Evolutionary conservation across 169 alveolate genomes (phyloP).

Genomic region (Cystoisospora suis): DNA sequence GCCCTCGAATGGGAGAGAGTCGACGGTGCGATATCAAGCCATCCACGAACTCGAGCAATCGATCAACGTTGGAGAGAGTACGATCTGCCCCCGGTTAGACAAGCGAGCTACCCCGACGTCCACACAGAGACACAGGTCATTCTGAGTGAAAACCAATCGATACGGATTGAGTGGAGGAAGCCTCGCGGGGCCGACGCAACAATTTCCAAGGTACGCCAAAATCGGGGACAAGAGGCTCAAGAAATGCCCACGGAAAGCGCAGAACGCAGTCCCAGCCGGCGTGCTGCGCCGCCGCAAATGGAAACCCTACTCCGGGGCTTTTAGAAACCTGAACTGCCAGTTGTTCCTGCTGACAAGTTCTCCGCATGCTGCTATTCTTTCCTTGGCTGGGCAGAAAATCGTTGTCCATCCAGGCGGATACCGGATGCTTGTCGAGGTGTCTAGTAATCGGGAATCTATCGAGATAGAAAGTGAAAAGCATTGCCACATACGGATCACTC

Average conservation of each 20-base stretch:
- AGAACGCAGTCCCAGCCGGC: too few relatives aligned
- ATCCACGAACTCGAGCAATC: not conserved
- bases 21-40: not conserved
- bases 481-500: not conserved
- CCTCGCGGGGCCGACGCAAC: too few relatives aligned
- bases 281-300: too few relatives aligned
- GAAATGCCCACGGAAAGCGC: too few relatives aligned
- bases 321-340: too few relatives aligned
- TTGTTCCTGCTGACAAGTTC: too few relatives aligned
- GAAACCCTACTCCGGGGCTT: too few relatives aligned
- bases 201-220: too few relatives aligned
- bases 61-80: not conserved
- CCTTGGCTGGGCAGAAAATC: not conserved
- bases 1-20: too few relatives aligned
- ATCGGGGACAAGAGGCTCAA: too few relatives aligned
- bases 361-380: too few relatives aligned
- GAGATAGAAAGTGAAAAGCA: not conserved
- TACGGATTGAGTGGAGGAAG: not conserved
- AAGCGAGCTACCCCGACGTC: not conserved
- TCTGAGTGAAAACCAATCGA: not conserved
- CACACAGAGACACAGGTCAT: not conserved
- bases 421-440: not conserved
- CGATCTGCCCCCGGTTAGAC: not conserved
- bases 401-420: not conserved
- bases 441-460: not conserved